Evolutionary conservation across 2,329 filamentous ascomycete species (phyloP).

Genomic region (Cercospora sp.): DNA sequence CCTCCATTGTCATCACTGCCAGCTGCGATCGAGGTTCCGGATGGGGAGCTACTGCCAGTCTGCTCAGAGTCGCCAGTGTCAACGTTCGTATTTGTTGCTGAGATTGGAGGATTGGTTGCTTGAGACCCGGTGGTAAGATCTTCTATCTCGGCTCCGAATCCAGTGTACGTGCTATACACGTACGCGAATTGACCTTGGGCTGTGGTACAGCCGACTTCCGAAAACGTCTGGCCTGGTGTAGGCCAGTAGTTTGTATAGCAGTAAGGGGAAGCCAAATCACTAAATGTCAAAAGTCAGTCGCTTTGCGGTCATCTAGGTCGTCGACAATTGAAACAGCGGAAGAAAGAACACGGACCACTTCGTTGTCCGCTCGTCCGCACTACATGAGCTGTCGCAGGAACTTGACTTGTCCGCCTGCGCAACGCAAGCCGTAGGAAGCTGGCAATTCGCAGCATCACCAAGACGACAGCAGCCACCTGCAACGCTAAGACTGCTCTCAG

Average conservation of each 20-base stretch:
- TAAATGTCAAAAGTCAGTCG: neutral
- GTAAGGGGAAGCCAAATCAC: slow-evolving; percentile 2
- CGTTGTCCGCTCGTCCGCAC: slow-evolving; percentile 1
- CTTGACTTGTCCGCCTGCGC: neutral
- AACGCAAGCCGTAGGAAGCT: slow-evolving; percentile 8
- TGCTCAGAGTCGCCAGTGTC: neutral
- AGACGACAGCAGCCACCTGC: slow-evolving; percentile 15
- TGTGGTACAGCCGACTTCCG: slow-evolving; percentile 8
- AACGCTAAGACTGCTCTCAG: neutral
- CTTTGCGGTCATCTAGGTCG: too few species aligned
- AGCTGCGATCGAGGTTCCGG: neutral
- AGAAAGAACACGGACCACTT: neutral
- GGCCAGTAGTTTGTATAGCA: slow-evolving; percentile 16
- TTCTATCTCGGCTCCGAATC: neutral
- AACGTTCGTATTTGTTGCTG: neutral
- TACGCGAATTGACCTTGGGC: slow-evolving; percentile 7
- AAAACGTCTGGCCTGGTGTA: neutral
- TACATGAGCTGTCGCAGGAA: slow-evolving; percentile 8
- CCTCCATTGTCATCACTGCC: neutral
- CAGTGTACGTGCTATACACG: slow-evolving; percentile 12
- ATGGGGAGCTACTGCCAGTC: neutral
- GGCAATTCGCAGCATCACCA: slow-evolving; percentile 11
- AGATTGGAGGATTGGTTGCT: neutral
- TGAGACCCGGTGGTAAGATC: neutral
- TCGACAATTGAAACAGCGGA: neutral